Base-by-base conservation (phyloP, 1,284 basidiomycete genomes). In the Mixia osmundae region DNA sequence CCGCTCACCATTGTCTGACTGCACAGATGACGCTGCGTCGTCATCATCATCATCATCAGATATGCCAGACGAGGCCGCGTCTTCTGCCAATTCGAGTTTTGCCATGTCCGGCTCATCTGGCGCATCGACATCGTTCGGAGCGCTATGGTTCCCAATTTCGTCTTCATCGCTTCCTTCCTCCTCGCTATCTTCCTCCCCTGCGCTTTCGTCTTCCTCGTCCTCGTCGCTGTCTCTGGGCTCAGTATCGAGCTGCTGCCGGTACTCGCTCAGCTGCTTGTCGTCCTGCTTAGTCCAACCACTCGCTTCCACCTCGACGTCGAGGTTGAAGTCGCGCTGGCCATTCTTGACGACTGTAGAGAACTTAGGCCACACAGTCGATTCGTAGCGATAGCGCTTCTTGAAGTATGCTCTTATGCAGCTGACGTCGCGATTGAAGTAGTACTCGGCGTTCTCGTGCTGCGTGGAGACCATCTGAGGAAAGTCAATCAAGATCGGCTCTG, bases 381-480 rank as follows among this genome's bases (percentile, higher is more conserved):
- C 82, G 55, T 89, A 99, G 39, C 74, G 69, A 61, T 95, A 97
- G 16, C 87, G 63, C 44, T 82, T 69, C 45, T 66, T 67, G 66
- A 99, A 97, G 61, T 95, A 99, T 8, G 70, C 72, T 29, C 82
- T 69, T 45, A 99, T 83, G 55, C 91, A 94, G 43, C 89, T 75
- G 11, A 99, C 91, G 55, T 99, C 91, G 24, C 91, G 73, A 53
- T 94, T 83, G 59, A 99, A 99, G 61, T 91, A 97, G 76, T 76
- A 91, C 61, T 95, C 89, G 8, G 89, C 91, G 56, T 99, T 94
- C 50, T 73, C 70, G 52, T 99, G 89, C 33, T 85, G 77, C 25
- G 80, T 89, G 63, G 78, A 85, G 56, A 97, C 80, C 89, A 97
- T 95, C 61, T 99, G 89, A 2, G 89, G 89, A 54, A 99, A 99